A percentile compares a stretch with the other conserved stretches of the same genome.
Evolutionary conservation across 2,329 filamentous ascomycete genomes (phyloP).

Genomic region (Botrytis paeoniae): DNA sequence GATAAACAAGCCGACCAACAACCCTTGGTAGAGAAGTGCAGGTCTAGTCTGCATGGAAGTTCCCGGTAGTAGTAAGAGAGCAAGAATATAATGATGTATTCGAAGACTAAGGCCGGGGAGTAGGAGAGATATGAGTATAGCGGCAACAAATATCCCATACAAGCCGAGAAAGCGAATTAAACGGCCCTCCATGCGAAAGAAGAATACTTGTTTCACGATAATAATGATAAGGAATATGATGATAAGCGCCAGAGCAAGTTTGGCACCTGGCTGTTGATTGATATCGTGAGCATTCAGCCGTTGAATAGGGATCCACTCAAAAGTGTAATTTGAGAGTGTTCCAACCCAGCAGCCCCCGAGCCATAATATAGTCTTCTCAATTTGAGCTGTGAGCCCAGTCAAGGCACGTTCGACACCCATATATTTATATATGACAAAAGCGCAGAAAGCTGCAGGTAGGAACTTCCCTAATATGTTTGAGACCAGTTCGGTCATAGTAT

Average conservation of each 20-base stretch:
- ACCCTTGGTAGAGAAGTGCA: conserved; percentile 80
- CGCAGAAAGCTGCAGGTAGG: conserved; percentile 81
- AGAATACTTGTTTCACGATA: conserved; percentile 74
- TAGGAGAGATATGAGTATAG: conserved; percentile 67
- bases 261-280: conserved; percentile 82
- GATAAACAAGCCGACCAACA: conserved; percentile 87
- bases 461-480: conserved; percentile 78
- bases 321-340: conserved; percentile 89
- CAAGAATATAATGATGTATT: conserved; percentile 94
- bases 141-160: conserved; percentile 65
- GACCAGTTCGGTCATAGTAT: conserved; percentile 66
- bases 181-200: conserved; percentile 79
- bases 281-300: conserved; percentile 90
- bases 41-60: conserved; percentile 86
- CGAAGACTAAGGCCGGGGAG: conserved; percentile 77
- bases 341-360: conserved; percentile 89
- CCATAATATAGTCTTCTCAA: conserved; percentile 90
- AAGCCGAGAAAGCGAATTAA: conserved; percentile 74
- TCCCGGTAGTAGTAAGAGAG: conserved; percentile 79
- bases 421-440: conserved; percentile 82
- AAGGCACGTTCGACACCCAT: conserved; percentile 74
- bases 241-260: conserved; percentile 76
- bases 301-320: conserved; percentile 89
- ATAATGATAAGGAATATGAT: conserved; percentile 67
- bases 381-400: conserved; percentile 69